Base-by-base conservation (phyloP, 768 basidiomycete genomes). In the Amanita polypyramis region DNA sequence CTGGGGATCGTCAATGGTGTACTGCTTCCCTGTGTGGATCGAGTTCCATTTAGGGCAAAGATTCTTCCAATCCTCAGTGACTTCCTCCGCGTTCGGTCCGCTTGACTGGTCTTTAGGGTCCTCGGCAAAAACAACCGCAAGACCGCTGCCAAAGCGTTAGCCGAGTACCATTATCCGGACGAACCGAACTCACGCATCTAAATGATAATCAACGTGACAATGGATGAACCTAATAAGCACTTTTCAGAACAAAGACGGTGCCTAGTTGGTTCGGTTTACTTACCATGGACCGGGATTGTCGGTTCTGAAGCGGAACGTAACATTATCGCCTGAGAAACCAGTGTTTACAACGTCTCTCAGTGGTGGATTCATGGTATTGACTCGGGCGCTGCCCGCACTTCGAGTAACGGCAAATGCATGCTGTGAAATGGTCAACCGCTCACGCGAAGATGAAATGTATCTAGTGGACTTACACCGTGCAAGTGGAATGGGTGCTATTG, bases 241-340 rank as follows among this genome's bases (percentile, higher is more conserved):
- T 55, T 38, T 38, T 35, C 35, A 7, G 14, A 3, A 41, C 38
- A 43, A n/a, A n/a, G n/a, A n/a, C n/a, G n/a, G n/a, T 4, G 29
- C 14, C 43, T 15, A 12, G 9, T 37, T 14, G 19, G 37, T 32
- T 2, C 9, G 25, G 48, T 12, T 49, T 52, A 68, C 55, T 57
- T 68, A 63, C 71, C 75, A 77, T 10, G 73, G 69, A 5, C 80
- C 80, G 0, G 80, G 64, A 60, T 81, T 82, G 56, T 83, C 76
- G 5, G 79, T 79, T 30, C 63, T 57, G 64, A 78, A 81, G 9
- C 79, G 70, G 43, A 81, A 59, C 2, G 70, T 73, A 12, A 72
- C 70, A 8, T 67, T 63, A 42, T 65, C 66, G 5, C 56, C 53
- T 11, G 47, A 49, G 10, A 33, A 20, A 55, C 69, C 59, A 11